A percentile compares a stretch with the other conserved stretches of the same genome.
Conservation (phyloP, 2,329 filamentous ascomycete species). For the Zymoseptoria brevis region DNA sequence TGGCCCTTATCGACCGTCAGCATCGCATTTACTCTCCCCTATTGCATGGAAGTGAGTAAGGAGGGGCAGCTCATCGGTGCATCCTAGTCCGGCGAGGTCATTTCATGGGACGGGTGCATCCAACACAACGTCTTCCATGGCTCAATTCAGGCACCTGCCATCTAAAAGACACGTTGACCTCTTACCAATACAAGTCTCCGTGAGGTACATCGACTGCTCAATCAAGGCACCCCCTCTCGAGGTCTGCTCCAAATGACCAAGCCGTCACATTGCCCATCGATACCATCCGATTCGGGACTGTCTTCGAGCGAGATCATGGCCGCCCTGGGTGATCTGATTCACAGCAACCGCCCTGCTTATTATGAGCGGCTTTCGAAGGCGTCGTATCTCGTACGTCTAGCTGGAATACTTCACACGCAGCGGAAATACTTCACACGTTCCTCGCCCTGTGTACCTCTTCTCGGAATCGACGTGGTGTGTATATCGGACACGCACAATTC, state of each 20-base stretch:
- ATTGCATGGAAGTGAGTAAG: not conserved
- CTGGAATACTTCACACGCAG: not conserved
- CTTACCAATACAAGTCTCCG: not conserved
- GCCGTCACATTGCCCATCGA: not conserved
- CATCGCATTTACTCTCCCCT: conserved; percentile 29
- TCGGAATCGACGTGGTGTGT: conserved; percentile 9
- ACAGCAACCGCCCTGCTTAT: not conserved
- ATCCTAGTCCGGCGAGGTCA: conserved; percentile 11
- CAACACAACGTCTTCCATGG: conserved; percentile 7
- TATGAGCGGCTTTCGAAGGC: not conserved
- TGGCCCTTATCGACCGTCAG: not conserved
- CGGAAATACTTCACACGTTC: not conserved
- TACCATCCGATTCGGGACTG: not conserved
- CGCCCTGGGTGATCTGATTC: not conserved
- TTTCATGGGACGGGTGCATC: conserved; percentile 16
- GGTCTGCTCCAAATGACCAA: not conserved
- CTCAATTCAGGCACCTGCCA: not conserved
- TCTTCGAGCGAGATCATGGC: not conserved
- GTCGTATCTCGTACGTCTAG: not conserved
- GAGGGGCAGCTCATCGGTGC: conserved; percentile 10
- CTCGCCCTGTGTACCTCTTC: not conserved
- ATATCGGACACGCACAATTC: conserved; percentile 25
- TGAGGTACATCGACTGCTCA: not conserved
- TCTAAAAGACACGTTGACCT: not conserved
- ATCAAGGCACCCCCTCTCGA: not conserved